Percentiles rank a stretch among this genome's conserved stretches.
phyloP scores from a whole-genome alignment of 1,284 basidiomycete species.

The Pascua sp. region DNA sequence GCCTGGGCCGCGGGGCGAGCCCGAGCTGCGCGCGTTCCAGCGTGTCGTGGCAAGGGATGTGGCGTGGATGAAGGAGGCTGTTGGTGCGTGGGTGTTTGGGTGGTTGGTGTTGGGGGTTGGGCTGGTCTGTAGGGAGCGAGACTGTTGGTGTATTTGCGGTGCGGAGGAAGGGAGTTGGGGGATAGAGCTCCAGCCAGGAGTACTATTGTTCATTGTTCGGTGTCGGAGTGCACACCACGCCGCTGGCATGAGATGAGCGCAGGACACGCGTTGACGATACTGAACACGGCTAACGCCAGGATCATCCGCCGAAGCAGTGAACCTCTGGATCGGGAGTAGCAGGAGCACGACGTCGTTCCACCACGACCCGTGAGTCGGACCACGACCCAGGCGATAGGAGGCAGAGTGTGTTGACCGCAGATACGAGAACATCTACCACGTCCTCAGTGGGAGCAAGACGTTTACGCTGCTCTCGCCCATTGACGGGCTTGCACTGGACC shows the following conservation, averaged over 20 bases:
- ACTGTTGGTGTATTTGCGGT: background rate
- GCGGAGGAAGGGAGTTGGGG: too few species aligned
- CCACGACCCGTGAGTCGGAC: conserved; percentile 54
- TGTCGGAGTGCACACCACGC: too few species aligned
- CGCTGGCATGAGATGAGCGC: too few species aligned
- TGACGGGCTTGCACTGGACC: conserved; percentile 75
- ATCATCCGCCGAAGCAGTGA: conserved; percentile 74
- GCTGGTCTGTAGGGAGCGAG: background rate
- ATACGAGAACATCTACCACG: conserved; percentile 87
- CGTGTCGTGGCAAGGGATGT: conserved; percentile 64
- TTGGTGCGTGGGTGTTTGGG: conserved; percentile 57
- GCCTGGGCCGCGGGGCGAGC: conserved; percentile 36
- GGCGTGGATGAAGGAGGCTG: conserved; percentile 68
- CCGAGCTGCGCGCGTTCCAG: conserved; percentile 64
- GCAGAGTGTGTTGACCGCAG: conserved; percentile 8
- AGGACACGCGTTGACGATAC: too few species aligned
- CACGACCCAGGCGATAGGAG: background rate
- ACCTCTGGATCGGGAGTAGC: conserved; percentile 81
- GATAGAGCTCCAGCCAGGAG: too few species aligned
- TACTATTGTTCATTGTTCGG: too few species aligned
- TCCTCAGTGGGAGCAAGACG: conserved; percentile 74
- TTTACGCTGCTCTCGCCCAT: conserved; percentile 82
- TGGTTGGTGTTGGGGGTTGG: background rate
- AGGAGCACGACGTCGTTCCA: conserved; percentile 78
- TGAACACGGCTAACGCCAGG: conserved; percentile 49